A percentile compares a stretch with the other conserved stretches of the same genome.
phyloP scores from a whole-genome alignment of 441 rosid genomes.

The Euphorbia celastroides region DNA sequence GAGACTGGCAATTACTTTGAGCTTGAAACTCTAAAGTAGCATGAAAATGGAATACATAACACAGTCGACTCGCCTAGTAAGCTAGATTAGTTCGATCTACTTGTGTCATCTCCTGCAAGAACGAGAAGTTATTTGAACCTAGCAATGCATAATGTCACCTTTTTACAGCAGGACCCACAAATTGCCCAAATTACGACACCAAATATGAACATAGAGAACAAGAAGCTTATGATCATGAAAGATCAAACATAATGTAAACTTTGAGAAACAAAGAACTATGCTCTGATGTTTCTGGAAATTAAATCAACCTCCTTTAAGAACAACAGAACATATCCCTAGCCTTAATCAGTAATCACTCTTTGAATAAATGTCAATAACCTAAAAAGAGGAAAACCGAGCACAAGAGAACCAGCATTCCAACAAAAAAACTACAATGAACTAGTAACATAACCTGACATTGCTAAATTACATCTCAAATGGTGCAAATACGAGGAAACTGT shows the following conservation, averaged over 20 bases:
- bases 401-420: not conserved
- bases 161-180: constrained; percentile 6
- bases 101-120: constrained; percentile 58
- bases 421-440: not conserved
- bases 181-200: not conserved
- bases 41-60: not conserved
- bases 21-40: not conserved
- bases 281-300: not conserved
- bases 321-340: not conserved
- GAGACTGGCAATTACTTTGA: not conserved
- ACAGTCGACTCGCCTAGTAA: constrained; percentile 47
- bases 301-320: not conserved
- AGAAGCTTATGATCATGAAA: constrained; percentile 14
- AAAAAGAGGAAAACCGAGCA: not conserved
- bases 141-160: constrained; percentile 5
- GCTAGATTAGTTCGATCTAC: constrained; percentile 39
- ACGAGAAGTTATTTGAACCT: constrained; percentile 39
- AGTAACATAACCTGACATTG: constrained; percentile 46
- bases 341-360: not conserved
- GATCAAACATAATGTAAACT: constrained; percentile 7
- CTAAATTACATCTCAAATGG: constrained; percentile 49
- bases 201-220: not conserved
- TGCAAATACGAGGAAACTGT: constrained; percentile 38
- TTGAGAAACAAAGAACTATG: constrained; percentile 1
- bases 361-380: not conserved